These are phyloP conservation scores for Crithidia thermophila DNA, from an alignment of 208 protist species.

Conservation along the genomic window DNA sequence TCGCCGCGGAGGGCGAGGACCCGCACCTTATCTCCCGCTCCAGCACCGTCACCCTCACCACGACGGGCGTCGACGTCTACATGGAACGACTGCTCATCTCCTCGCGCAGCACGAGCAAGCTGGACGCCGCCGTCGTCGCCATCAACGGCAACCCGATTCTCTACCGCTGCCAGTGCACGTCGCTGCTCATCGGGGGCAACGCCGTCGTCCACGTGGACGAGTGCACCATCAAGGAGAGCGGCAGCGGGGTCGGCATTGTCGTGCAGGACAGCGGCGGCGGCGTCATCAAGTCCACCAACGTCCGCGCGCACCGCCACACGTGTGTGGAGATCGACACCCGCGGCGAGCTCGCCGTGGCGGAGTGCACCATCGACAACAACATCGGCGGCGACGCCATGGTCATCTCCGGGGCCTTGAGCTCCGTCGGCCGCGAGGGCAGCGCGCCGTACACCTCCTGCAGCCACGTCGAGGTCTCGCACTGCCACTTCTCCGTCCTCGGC, in stretches of 20 bases:
- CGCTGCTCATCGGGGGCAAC: conserved; percentile 65
- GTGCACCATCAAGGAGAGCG: conserved; percentile 74
- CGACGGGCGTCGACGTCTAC: conserved; percentile 59
- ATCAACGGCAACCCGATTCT: conserved; percentile 61
- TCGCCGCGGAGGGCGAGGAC: conserved; percentile 86
- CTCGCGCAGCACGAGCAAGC: conserved; percentile 58
- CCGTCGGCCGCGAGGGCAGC: conserved; percentile 21
- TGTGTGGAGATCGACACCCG: conserved; percentile 79
- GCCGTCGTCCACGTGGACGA: conserved; percentile 46
- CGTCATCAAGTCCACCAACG: conserved; percentile 47
- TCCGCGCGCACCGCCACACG: conserved; percentile 57
- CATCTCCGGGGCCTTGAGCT: conserved; percentile 47
- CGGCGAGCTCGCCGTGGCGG: conserved; percentile 57
- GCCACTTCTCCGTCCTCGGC: conserved; percentile 60
- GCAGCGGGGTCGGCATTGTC: conserved; percentile 67
- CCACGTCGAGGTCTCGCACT: conserved; percentile 58
- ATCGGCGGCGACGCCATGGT: conserved; percentile 59
- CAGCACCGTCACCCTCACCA: conserved; percentile 70
- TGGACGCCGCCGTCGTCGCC: conserved; percentile 61
- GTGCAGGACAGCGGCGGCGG: conserved; percentile 67
- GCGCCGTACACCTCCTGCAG: conserved; percentile 35
- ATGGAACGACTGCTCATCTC: conserved; percentile 67
- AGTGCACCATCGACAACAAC: conserved; percentile 68
- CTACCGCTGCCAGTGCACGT: conserved; percentile 69
- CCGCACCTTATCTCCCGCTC: conserved; percentile 65